Evolutionary conservation across 108 stramenopile species (phyloP).

Genomic region (Poteriospumella lacustris): DNA sequence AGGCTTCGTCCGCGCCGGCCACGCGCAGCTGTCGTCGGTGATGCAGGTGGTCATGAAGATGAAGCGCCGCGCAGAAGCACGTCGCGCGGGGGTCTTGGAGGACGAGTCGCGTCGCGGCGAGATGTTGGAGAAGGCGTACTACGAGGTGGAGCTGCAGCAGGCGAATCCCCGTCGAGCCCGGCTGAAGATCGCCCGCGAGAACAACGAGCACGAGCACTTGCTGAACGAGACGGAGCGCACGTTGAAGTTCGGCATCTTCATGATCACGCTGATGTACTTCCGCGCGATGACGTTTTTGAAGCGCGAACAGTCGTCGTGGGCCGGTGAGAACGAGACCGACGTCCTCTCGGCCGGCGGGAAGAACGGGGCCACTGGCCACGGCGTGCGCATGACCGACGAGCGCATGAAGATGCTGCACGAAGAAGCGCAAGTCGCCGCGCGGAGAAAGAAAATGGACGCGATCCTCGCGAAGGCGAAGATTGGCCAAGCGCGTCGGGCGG

Average conservation of each 20-base stretch:
- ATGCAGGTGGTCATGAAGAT: not conserved
- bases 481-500: constrained; percentile 25
- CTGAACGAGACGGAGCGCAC: constrained; percentile 38
- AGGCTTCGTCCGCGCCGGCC: constrained; percentile 32
- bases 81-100: not conserved
- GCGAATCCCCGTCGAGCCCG: not conserved
- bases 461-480: constrained; percentile 29
- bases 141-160: constrained; percentile 14
- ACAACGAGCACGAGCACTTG: constrained; percentile 25
- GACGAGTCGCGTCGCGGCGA: not conserved
- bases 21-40: not conserved
- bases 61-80: not conserved
- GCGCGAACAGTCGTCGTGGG: constrained; percentile 31
- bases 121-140: not conserved
- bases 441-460: constrained; percentile 25
- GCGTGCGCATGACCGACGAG: constrained; percentile 32
- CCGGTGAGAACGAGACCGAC: not conserved
- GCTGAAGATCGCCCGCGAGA: constrained; percentile 28
- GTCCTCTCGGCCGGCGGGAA: no score
- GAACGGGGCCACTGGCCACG: not conserved
- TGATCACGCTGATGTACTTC: constrained; percentile 49
- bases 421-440: not conserved
- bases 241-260: constrained; percentile 49
- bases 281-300: constrained; percentile 44
- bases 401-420: constrained; percentile 39